These are phyloP conservation scores for Rosa multiflora DNA, from an alignment of 306 rosid genomes.

Conservation along the genomic window DNA sequence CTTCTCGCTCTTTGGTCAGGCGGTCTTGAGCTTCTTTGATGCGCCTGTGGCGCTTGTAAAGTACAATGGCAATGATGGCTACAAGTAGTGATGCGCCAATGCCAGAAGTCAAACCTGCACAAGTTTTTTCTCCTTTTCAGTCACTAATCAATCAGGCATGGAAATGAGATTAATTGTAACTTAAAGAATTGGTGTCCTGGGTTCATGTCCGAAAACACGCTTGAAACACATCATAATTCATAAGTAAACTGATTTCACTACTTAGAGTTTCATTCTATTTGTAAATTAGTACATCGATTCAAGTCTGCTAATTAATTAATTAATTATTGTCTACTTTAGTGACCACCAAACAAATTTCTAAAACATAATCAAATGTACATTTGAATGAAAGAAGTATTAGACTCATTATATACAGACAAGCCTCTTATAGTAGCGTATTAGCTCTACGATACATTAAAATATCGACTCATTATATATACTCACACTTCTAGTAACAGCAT, in stretches of 20 bases:
- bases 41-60: conserved; percentile 64
- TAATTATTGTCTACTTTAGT: background rate
- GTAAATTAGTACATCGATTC: background rate
- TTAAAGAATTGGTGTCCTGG: background rate
- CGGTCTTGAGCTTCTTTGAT: conserved; percentile 61
- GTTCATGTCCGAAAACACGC: background rate
- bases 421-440: too few relatives aligned
- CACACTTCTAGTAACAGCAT: too few relatives aligned
- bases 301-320: background rate
- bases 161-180: background rate
- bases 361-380: too few relatives aligned
- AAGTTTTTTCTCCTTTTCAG: background rate
- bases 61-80: conserved; percentile 23
- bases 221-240: background rate
- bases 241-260: background rate
- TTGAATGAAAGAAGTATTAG: background rate
- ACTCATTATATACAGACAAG: too few relatives aligned
- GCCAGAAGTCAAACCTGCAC: conserved; percentile 59
- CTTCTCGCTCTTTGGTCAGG: conserved; percentile 69
- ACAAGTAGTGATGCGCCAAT: conserved; percentile 37
- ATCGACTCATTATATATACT: background rate
- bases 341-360: background rate
- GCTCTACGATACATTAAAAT: background rate
- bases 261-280: background rate
- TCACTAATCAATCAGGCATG: background rate